Evolutionary conservation across 768 basidiomycete genomes (phyloP).

Genomic region (Collybiopsis confluens): DNA sequence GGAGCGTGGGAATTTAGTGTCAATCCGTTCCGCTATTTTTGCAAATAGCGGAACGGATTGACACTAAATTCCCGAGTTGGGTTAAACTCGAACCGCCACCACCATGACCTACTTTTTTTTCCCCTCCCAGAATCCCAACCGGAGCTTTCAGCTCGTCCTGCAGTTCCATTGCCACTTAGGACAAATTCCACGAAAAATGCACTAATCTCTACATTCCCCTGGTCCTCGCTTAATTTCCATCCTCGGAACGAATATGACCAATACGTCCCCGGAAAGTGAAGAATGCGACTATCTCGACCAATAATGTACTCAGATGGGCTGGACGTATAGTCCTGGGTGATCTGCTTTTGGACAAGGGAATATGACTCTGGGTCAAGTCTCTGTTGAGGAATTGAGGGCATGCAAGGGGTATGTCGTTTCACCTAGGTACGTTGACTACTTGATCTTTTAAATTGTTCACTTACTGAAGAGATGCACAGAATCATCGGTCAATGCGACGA

Average conservation of each 20-base stretch:
- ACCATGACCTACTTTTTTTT: no score
- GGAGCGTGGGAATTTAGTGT: no score
- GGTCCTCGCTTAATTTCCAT: conserved; percentile 22
- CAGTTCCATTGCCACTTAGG: no score
- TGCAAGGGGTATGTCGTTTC: no score
- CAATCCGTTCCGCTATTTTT: no score
- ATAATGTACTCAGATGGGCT: conserved; percentile 45
- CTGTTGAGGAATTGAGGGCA: neutral
- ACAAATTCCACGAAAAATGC: conserved; percentile 50
- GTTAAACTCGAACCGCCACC: no score
- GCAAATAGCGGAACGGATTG: no score
- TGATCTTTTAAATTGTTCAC: no score
- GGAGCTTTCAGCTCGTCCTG: no score
- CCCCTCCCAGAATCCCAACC: no score
- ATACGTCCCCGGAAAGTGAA: conserved; percentile 58
- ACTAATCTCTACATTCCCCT: conserved; percentile 21
- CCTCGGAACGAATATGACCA: conserved; percentile 50
- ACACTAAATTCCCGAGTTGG: no score
- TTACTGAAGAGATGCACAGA: neutral
- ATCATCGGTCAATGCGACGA: conserved; percentile 1
- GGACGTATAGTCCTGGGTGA: conserved; percentile 55
- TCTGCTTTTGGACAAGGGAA: conserved; percentile 54
- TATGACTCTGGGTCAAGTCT: conserved; percentile 30
- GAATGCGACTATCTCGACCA: conserved; percentile 71
- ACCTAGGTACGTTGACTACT: no score